These are phyloP conservation scores for Pisolithus tinctorius DNA, from an alignment of 768 basidiomycete genomes.

Conservation along the genomic window DNA sequence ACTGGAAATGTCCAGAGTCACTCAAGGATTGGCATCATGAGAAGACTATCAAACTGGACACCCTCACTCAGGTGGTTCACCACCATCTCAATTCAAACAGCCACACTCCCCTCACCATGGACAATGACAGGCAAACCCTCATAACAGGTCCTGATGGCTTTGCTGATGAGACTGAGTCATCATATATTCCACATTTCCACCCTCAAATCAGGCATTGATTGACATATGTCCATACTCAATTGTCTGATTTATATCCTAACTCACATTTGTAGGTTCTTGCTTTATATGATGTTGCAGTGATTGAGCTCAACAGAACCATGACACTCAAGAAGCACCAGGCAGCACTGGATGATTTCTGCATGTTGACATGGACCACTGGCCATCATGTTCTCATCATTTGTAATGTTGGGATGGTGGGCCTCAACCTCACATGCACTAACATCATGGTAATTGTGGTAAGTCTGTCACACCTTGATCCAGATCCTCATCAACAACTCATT, in stretches of 20 bases:
- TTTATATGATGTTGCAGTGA: not conserved
- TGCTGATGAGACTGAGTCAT: not conserved
- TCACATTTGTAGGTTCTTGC: slow-evolving; percentile 10
- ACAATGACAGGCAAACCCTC: not conserved
- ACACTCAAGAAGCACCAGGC: not conserved
- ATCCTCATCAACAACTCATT: no score
- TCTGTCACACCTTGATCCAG: no score
- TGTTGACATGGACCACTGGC: not conserved
- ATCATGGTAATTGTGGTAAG: slow-evolving; percentile 9
- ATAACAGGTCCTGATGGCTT: no score
- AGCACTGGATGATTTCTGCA: not conserved
- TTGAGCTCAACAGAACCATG: slow-evolving; percentile 1
- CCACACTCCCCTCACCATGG: not conserved
- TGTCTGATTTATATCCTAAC: not conserved
- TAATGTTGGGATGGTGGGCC: slow-evolving; percentile 6
- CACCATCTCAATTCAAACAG: slow-evolving; percentile 1
- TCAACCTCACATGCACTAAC: slow-evolving; percentile 12
- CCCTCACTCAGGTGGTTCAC: not conserved
- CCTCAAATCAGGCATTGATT: not conserved
- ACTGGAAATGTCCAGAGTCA: not conserved
- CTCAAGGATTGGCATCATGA: not conserved
- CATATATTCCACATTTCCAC: slow-evolving; percentile 8
- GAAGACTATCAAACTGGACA: slow-evolving; percentile 6
- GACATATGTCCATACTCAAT: slow-evolving; percentile 2
- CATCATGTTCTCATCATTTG: slow-evolving; percentile 11